Conservation (phyloP, 2,329 filamentous ascomycete species). For the Ascochyta rabiei region DNA sequence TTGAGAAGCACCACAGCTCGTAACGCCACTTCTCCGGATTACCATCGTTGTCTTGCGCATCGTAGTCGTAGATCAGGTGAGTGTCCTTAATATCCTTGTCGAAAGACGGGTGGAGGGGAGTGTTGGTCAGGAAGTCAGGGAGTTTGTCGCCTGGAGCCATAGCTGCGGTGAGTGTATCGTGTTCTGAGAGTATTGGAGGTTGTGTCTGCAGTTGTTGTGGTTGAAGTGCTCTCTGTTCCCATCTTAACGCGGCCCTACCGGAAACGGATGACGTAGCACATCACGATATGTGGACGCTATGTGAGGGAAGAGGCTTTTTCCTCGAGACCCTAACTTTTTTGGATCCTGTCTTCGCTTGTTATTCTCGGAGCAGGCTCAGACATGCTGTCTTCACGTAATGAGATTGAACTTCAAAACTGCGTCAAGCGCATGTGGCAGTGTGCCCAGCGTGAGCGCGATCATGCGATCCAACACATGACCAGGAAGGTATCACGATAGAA, state of each 20-base stretch:
- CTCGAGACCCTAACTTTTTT: neutral
- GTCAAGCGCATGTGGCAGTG: neutral
- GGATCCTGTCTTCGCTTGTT: neutral
- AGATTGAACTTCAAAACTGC: neutral
- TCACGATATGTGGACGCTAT: slow-evolving; percentile 2
- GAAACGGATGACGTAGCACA: slow-evolving; percentile 15
- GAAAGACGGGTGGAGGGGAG: slow-evolving; percentile 46
- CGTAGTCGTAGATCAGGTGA: slow-evolving; percentile 64
- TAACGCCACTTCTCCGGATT: slow-evolving; percentile 66
- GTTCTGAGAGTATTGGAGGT: neutral
- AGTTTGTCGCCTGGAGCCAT: slow-evolving; percentile 34
- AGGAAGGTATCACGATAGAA: slow-evolving; percentile 6
- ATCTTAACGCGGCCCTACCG: slow-evolving; percentile 12
- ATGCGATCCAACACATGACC: slow-evolving; percentile 2
- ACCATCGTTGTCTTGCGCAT: slow-evolving; percentile 55
- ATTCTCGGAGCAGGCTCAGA: neutral
- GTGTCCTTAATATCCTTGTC: slow-evolving; percentile 60
- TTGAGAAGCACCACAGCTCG: slow-evolving; percentile 66
- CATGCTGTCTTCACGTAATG: neutral
- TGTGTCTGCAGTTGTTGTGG: neutral
- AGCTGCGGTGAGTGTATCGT: neutral
- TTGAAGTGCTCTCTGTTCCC: slow-evolving; percentile 1
- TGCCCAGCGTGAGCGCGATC: slow-evolving; percentile 3
- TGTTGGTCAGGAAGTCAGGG: slow-evolving; percentile 38
- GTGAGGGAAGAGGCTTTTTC: slow-evolving; percentile 1